A percentile compares a stretch with the other conserved stretches of the same genome.
Evolutionary conservation across 1,284 basidiomycete genomes (phyloP).

Genomic region (Fomitopsis pinicola): DNA sequence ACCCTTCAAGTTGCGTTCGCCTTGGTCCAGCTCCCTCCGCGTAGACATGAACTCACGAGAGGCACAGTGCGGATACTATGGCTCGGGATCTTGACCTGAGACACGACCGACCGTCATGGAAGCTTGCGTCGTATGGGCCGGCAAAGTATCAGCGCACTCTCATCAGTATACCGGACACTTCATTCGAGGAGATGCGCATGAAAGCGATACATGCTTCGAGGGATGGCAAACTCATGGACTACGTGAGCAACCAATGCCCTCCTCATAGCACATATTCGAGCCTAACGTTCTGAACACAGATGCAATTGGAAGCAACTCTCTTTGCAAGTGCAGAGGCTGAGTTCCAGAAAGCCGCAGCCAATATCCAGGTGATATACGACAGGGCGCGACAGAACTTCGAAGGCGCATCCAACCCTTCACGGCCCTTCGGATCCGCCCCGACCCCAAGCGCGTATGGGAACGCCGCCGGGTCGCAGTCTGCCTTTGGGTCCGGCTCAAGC

Average conservation of each 20-base stretch:
- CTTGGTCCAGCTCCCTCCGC: slow-evolving; percentile 8
- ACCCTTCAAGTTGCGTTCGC: slow-evolving; percentile 38
- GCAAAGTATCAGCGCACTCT: slow-evolving; percentile 74
- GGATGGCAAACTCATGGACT: slow-evolving; percentile 57
- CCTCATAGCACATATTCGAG: too few species aligned
- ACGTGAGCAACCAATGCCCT: slow-evolving; percentile 47
- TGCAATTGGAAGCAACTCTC: slow-evolving; percentile 51
- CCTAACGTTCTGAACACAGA: slow-evolving; percentile 24
- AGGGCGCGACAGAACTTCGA: slow-evolving; percentile 38
- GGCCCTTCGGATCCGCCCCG: slow-evolving; percentile 16
- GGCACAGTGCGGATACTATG: slow-evolving; percentile 56
- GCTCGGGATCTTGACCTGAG: slow-evolving; percentile 53
- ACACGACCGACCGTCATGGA: slow-evolving; percentile 75
- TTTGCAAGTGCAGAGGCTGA: slow-evolving; percentile 35
- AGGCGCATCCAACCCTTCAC: slow-evolving; percentile 13
- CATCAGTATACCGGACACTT: slow-evolving; percentile 67
- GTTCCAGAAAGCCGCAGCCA: slow-evolving; percentile 44
- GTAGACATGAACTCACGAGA: slow-evolving; percentile 9
- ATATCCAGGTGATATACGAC: slow-evolving; percentile 45
- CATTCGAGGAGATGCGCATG: slow-evolving; percentile 77
- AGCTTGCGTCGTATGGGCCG: slow-evolving; percentile 78
- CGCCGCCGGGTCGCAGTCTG: not conserved
- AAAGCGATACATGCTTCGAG: slow-evolving; percentile 60
- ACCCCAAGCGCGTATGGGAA: not conserved
- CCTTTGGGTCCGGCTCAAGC: slow-evolving; percentile 12